Percentiles rank a stretch among this genome's conserved stretches.
phyloP scores from a whole-genome alignment of 129 eudicot genomes.

The Centaurea solstitialis region DNA sequence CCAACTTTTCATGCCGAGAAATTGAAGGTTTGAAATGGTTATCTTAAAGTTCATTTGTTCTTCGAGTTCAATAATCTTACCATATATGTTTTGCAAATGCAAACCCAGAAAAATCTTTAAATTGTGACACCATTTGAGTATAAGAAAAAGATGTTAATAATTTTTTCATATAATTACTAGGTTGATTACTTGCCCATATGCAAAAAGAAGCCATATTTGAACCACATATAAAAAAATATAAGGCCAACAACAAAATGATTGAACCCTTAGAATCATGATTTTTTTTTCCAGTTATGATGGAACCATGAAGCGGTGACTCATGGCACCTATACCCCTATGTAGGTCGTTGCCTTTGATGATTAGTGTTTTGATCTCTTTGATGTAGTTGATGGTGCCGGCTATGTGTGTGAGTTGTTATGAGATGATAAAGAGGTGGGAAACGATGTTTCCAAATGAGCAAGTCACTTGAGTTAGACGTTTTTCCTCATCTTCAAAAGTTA shows the following conservation, averaged over 20 bases:
- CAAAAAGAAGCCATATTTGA: not conserved
- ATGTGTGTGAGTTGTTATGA: slow-evolving; percentile 34
- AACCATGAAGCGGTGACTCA: not conserved
- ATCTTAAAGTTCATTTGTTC: not conserved
- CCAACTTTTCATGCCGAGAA: slow-evolving; percentile 54
- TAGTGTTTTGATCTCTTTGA: not conserved
- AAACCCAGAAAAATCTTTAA: not conserved
- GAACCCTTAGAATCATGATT: not conserved
- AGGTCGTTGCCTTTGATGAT: not conserved
- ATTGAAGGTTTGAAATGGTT: slow-evolving; percentile 27
- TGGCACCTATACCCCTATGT: not conserved
- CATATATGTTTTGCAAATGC: not conserved
- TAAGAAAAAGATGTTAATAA: not conserved
- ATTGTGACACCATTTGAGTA: not conserved
- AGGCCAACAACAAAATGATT: not conserved
- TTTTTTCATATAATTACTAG: not conserved
- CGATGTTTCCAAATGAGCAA: not conserved
- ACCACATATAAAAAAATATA: not conserved
- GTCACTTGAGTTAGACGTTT: slow-evolving; percentile 31
- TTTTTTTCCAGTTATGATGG: not conserved
- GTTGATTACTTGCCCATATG: not conserved
- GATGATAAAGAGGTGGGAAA: slow-evolving; percentile 33
- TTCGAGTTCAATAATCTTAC: not conserved
- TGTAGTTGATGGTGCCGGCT: slow-evolving; percentile 41
- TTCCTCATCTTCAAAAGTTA: slow-evolving; percentile 35